Percentiles rank a stretch among this genome's conserved stretches.
Conservation (phyloP, 176 grass and related monocot species). For the Avena insularis region DNA sequence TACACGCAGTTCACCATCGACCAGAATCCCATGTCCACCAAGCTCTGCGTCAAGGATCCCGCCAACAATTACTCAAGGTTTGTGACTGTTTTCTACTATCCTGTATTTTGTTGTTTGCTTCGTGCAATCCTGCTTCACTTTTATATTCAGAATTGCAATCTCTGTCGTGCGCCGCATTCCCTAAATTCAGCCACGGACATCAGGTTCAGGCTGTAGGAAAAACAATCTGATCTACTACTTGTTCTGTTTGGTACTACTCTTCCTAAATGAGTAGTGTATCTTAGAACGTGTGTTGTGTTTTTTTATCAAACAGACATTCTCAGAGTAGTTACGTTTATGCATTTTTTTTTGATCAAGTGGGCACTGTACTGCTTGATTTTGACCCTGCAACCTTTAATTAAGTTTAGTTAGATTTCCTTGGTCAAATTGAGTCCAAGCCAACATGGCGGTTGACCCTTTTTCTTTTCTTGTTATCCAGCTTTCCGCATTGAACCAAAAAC, state of each 20-base stretch:
- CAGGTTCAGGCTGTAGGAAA: neutral
- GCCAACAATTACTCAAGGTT: conserved; percentile 61
- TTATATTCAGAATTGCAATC: conserved; percentile 16
- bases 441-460: neutral
- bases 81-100: neutral
- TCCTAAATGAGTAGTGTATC: neutral
- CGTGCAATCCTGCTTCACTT: conserved; percentile 1
- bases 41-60: conserved; percentile 73
- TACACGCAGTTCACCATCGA: conserved; percentile 93
- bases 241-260: neutral
- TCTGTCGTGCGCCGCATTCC: neutral
- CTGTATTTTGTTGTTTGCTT: conserved; percentile 11
- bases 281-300: neutral
- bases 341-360: conserved; percentile 16
- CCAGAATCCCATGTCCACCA: conserved; percentile 92
- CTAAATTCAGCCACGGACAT: neutral
- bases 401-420: neutral
- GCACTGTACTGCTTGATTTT: conserved; percentile 30
- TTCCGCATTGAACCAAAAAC: neutral
- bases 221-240: conserved; percentile 2
- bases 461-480: neutral
- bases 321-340: conserved; percentile 29
- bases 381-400: conserved; percentile 21
- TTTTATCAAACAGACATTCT: conserved; percentile 41
- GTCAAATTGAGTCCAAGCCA: conserved; percentile 10